Evolutionary conservation across 2,329 filamentous ascomycete species (phyloP).

Genomic region (Aspergillus costaricaensis): DNA sequence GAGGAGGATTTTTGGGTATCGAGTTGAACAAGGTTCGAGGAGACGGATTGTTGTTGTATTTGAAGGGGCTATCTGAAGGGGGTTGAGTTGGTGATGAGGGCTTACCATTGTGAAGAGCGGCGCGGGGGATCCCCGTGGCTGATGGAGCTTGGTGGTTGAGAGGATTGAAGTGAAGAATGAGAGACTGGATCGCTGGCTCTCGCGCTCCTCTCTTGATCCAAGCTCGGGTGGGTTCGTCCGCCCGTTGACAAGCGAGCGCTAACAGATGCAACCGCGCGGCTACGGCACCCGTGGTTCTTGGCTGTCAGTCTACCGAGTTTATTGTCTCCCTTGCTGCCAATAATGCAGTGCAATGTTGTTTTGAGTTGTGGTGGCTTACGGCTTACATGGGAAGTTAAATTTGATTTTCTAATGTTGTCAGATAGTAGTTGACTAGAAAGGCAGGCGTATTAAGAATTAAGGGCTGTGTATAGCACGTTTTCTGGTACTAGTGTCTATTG

Average conservation of each 20-base stretch:
- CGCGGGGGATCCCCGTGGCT: conserved; percentile 18
- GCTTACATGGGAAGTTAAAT: neutral
- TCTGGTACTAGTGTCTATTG: no score
- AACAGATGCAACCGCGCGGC: conserved; percentile 26
- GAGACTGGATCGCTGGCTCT: conserved; percentile 12
- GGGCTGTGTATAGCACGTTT: no score
- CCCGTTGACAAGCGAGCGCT: conserved; percentile 28
- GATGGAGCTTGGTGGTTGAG: conserved; percentile 20
- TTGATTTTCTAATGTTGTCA: no score
- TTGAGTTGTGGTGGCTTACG: neutral
- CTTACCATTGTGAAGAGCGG: conserved; percentile 35
- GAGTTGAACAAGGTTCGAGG: neutral
- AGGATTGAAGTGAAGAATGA: conserved; percentile 19
- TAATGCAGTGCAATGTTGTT: neutral
- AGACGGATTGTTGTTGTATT: neutral
- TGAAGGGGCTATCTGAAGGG: neutral
- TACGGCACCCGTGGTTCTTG: conserved; percentile 7
- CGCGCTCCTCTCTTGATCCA: conserved; percentile 15
- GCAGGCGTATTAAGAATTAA: no score
- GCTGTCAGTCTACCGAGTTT: neutral
- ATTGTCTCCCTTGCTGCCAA: neutral
- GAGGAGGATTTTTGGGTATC: neutral
- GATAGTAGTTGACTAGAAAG: no score
- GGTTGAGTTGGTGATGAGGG: neutral
- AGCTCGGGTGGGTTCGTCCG: conserved; percentile 24